Base-by-base conservation (phyloP, 1,284 basidiomycete species). In the Trametes polyzona region DNA sequence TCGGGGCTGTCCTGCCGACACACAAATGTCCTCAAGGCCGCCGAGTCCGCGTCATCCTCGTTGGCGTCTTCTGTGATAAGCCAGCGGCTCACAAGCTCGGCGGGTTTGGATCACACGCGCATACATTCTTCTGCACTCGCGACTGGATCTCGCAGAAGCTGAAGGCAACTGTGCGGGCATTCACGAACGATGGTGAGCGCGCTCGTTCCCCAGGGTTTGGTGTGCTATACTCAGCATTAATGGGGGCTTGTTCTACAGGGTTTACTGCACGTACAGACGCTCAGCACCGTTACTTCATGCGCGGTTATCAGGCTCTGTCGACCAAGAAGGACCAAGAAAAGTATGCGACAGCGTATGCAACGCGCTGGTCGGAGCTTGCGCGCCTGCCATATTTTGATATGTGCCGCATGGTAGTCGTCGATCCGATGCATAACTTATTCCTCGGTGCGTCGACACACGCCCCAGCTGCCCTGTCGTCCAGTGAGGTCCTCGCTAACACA, bases 11-110 rank as follows among this genome's bases (percentile, higher is more conserved):
- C 2, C 51, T 72, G 0, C 56, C 30, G 0, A 71, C 68, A 2
- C 58, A 53, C 3, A 32, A 12, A 2, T 60, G 52, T 44, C 68
- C 69, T 2, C 4, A 62, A n/a, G 73, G 72, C 10, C 65, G 64
- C 10, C 67, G 65, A 0, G 65, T 74, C 1, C 66, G 71, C 1
- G 65, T 75, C 2, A 64, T 68, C 0, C 59, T 76, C 0, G 66
- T 73, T 4, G 66, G 65, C 4, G 63, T 76, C 0, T 59, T 73
- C 1, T 76, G 74, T 36, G 71, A 76, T 47, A 74, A 76, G 41
- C 74, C 73, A 0, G 74, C 74, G 0, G 71, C 70, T 0, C 71
- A 74, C 54, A 76, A 76, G 48, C 41, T 71, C 7, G 73, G 69
- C 0, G 74, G 75, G 0, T 75, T 72, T 57, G 71, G 65, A 0